Conservation (phyloP, 2,329 filamentous ascomycete genomes). For the Emergomyces africanus region DNA sequence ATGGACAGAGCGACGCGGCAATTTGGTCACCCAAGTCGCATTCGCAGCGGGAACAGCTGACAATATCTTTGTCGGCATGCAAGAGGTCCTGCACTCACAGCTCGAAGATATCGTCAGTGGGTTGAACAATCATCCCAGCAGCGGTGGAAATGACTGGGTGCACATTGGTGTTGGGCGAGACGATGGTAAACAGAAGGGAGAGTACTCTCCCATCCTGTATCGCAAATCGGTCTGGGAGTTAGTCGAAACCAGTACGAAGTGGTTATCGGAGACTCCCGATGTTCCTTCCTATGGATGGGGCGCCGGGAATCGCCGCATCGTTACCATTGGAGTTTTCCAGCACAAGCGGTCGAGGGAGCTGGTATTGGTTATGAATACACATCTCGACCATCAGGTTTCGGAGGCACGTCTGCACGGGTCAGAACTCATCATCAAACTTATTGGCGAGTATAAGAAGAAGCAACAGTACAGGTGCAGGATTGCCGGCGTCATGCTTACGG, state of each 20-base stretch:
- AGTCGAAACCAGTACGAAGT: slow-evolving; percentile 51
- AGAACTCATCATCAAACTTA: slow-evolving; percentile 36
- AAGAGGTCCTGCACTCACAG: slow-evolving; percentile 44
- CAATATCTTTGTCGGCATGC: slow-evolving; percentile 42
- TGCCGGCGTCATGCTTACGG: slow-evolving; percentile 38
- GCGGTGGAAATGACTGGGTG: slow-evolving; percentile 30
- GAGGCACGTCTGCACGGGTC: slow-evolving; percentile 38
- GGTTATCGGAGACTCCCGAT: slow-evolving; percentile 63
- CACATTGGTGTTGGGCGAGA: slow-evolving; percentile 48
- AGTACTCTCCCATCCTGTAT: slow-evolving; percentile 76
- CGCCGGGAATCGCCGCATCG: slow-evolving; percentile 41
- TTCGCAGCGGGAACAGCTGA: slow-evolving; percentile 27
- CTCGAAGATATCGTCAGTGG: slow-evolving; percentile 37
- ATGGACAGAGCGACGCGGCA: slow-evolving; percentile 37
- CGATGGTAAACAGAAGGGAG: slow-evolving; percentile 52
- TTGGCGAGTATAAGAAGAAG: slow-evolving; percentile 21
- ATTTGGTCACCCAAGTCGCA: slow-evolving; percentile 35
- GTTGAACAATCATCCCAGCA: slow-evolving; percentile 24
- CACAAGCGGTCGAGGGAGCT: slow-evolving; percentile 30
- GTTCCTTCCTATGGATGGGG: slow-evolving; percentile 63
- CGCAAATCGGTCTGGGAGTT: slow-evolving; percentile 48
- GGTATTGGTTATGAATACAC: slow-evolving; percentile 43
- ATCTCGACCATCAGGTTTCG: slow-evolving; percentile 43
- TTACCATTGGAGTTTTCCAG: slow-evolving; percentile 42
- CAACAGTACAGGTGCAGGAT: slow-evolving; percentile 16